phyloP scores from a whole-genome alignment of 805 yeast species.

The Lipomyces sp. region DNA sequence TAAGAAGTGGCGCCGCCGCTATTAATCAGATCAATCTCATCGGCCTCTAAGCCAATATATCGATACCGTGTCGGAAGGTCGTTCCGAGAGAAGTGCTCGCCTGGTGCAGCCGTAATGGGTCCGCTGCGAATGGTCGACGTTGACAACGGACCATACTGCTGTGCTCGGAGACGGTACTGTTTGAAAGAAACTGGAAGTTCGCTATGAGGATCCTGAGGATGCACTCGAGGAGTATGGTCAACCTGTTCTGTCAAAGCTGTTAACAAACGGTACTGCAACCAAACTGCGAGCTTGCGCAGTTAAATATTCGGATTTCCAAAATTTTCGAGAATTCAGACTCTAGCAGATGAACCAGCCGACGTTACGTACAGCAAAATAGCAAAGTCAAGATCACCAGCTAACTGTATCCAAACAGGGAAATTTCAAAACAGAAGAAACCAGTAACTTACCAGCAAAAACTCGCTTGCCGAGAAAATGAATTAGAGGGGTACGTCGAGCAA shows the following conservation, averaged over 20 bases:
- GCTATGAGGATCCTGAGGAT: constrained; percentile 49
- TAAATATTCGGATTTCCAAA: not conserved
- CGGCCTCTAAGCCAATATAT: constrained; percentile 62
- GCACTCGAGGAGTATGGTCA: constrained; percentile 51
- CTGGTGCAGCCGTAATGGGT: constrained; percentile 38
- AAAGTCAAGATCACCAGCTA: too few species aligned
- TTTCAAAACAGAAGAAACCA: not conserved
- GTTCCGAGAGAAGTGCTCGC: constrained; percentile 54
- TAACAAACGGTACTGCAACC: constrained; percentile 33
- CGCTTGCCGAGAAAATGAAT: constrained; percentile 90
- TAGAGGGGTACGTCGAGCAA: constrained; percentile 55
- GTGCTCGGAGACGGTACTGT: constrained; percentile 43
- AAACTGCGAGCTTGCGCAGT: constrained; percentile 17
- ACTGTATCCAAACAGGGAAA: not conserved
- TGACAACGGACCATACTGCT: constrained; percentile 46
- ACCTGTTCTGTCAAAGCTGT: constrained; percentile 37
- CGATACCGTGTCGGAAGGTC: constrained; percentile 77
- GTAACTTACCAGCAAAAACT: constrained; percentile 46
- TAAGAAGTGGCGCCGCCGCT: constrained; percentile 73
- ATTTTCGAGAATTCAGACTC: not conserved
- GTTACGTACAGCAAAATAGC: too few species aligned
- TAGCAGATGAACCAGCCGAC: too few species aligned
- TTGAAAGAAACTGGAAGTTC: constrained; percentile 49
- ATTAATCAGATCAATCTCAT: constrained; percentile 76
- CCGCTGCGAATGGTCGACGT: constrained; percentile 27